Evolutionary conservation across 140 eudicot species (phyloP), one percentile per base, ranked within the genome.

Genomic region (Bidens hawaiensis): DNA sequence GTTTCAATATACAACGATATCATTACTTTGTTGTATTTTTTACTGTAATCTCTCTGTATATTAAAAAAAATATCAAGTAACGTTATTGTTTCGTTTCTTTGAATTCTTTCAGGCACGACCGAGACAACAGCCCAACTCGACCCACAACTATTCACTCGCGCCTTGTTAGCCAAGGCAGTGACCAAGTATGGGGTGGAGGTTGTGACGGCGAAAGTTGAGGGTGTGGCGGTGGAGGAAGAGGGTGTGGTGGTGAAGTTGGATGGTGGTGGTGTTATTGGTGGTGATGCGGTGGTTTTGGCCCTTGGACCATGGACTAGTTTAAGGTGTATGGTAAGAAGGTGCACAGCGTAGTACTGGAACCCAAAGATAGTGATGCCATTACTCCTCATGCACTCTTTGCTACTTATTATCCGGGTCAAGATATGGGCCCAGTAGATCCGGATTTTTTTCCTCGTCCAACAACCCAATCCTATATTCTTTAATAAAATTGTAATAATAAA

Each of bases 241-340:
- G 53, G 59, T 38, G 85, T 79, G 54, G 83, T 69, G 66, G 95
- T 79, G 60, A 85, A 51, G 58, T 34, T 86, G 79, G 90, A 69
- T 38, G 84, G 69, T 3, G 85, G 95, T 25, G 59, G 74, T 1
- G 82, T 57, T 17, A 64, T 90, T n/a, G 75, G 76, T 59, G 87
- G 81, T 8, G 97, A 90, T 56, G 83, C 90, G 60, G 89, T 90
- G 63, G 94, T 90, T 60, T 53, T 85, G 79, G 95, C 97, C 2
- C 85, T 86, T 60, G 95, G 97, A 73, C 94, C 97, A 31, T 90
- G 97, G 97, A 81, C 75, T 22, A 72, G 77, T 78, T 81, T 47
- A 81, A 83, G 76, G 83, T 86, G 27, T 66, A 75, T 76, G 95
- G 97, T 56, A 68, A 76, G 45, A 86, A 86, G 72, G 97, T 85